Percentiles rank a stretch among this genome's conserved stretches.
These are phyloP conservation scores for Skeletonema costatum DNA, from an alignment of 108 stramenopile species.

Conservation along the genomic window DNA sequence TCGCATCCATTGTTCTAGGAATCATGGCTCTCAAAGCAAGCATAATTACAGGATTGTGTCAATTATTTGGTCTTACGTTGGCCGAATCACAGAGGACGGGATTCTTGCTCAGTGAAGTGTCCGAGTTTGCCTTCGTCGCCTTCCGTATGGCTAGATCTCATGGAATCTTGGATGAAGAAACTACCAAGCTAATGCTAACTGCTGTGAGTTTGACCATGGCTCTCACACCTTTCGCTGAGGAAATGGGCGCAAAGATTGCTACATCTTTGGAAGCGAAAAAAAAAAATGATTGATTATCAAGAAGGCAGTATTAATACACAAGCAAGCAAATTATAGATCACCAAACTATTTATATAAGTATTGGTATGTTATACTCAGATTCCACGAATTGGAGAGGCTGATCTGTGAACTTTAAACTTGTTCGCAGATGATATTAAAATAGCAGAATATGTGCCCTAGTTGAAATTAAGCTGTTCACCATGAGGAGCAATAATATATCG, in stretches of 20 bases:
- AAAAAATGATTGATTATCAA: slow-evolving; percentile 1
- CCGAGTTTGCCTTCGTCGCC: slow-evolving; percentile 95
- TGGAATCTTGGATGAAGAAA: slow-evolving; percentile 73
- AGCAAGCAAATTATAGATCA: neutral
- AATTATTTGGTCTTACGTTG: slow-evolving; percentile 63
- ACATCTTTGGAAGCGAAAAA: slow-evolving; percentile 25
- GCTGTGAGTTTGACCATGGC: slow-evolving; percentile 93
- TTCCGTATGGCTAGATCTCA: slow-evolving; percentile 88
- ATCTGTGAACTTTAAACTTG: neutral
- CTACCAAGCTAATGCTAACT: slow-evolving; percentile 88
- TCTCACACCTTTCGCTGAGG: slow-evolving; percentile 84
- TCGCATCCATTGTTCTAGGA: slow-evolving; percentile 72
- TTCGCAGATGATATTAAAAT: neutral
- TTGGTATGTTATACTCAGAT: neutral
- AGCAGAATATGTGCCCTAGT: neutral
- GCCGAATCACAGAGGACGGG: slow-evolving; percentile 82
- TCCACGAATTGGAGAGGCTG: neutral
- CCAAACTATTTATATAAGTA: neutral
- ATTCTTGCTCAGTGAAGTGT: slow-evolving; percentile 88
- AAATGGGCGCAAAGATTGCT: slow-evolving; percentile 53
- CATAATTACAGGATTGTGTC: slow-evolving; percentile 64
- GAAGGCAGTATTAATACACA: neutral
- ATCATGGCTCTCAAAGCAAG: slow-evolving; percentile 79
- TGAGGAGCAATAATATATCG: neutral
- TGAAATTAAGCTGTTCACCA: neutral